A percentile compares a stretch with the other conserved stretches of the same genome.
These are phyloP conservation scores for Geranomyces variabilis DNA, from an alignment of 192 early-diverging fungal genomes.

Conservation along the genomic window DNA sequence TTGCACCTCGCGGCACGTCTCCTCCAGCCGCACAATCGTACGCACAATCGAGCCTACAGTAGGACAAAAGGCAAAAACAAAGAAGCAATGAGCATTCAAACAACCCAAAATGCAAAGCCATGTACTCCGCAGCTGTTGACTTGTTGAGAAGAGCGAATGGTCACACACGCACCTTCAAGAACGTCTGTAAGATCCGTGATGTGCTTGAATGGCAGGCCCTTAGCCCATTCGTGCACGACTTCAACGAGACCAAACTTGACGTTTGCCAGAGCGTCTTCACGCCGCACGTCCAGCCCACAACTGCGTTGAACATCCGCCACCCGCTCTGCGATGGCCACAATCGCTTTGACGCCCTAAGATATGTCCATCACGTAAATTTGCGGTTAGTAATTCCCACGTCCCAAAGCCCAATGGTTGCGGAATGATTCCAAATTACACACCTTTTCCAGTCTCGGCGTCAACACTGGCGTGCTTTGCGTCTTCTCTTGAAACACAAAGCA, in stretches of 20 bases:
- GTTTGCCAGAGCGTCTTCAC: conserved; percentile 42
- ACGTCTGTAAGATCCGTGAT: conserved; percentile 93
- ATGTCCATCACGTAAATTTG: too few species aligned
- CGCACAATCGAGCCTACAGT: conserved; percentile 83
- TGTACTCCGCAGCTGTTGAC: not conserved
- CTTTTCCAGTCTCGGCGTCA: conserved; percentile 68
- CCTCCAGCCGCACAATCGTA: conserved; percentile 89
- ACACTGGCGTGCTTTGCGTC: conserved; percentile 60
- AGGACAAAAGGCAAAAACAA: not conserved
- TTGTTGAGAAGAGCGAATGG: not conserved
- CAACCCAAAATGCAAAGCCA: too few species aligned
- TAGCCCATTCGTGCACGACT: conserved; percentile 97
- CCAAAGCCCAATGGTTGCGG: too few species aligned
- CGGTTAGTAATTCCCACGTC: conserved; percentile 45
- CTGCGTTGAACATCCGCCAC: conserved; percentile 75
- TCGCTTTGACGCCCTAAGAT: conserved; percentile 23
- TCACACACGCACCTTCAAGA: conserved; percentile 68
- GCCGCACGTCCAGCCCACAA: conserved; percentile 64
- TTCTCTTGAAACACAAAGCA: conserved; percentile 97
- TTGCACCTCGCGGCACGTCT: conserved; percentile 87
- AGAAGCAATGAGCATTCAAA: too few species aligned
- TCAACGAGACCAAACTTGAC: conserved; percentile 90
- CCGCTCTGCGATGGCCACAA: conserved; percentile 68
- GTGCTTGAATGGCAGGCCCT: conserved; percentile 86
- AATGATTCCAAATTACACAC: conserved; percentile 24